These are phyloP conservation scores for Fusarium odoratissimum DNA, from an alignment of 2,329 filamentous ascomycete genomes.

Conservation along the genomic window DNA sequence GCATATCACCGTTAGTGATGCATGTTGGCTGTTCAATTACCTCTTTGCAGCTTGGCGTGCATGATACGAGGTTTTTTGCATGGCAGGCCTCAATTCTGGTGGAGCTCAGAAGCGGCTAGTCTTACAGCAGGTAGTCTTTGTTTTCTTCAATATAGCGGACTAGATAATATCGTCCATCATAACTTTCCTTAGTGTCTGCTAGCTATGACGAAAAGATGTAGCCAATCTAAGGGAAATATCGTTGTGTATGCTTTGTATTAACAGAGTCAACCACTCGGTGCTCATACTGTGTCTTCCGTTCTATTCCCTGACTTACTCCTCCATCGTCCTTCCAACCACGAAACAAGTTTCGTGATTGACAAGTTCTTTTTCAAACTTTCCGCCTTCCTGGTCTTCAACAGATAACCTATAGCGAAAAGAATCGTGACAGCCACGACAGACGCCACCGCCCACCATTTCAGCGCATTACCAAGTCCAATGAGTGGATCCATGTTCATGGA, in stretches of 20 bases:
- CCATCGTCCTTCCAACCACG: background rate
- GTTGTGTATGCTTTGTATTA: rapidly evolving
- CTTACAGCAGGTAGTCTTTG: rapidly evolving
- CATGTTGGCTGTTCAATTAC: rapidly evolving
- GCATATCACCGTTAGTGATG: background rate
- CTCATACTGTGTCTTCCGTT: background rate
- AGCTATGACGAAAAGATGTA: too few relatives aligned
- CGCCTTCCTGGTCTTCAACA: background rate
- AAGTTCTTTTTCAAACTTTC: background rate
- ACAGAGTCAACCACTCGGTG: background rate
- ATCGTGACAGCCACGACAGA: background rate
- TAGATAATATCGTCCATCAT: background rate
- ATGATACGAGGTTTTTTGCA: background rate
- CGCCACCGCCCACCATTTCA: background rate
- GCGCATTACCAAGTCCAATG: background rate
- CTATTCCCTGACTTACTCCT: background rate
- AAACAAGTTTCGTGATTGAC: background rate
- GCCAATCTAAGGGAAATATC: too few relatives aligned
- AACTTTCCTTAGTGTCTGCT: too few relatives aligned
- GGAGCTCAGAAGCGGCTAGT: rapidly evolving
- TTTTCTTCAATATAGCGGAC: rapidly evolving
- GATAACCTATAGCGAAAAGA: background rate
- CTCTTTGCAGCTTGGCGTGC: background rate
- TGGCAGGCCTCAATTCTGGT: background rate
- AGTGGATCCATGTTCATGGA: background rate